Conservation (phyloP, 148 eudicot species). For the Cornus kousa region DNA sequence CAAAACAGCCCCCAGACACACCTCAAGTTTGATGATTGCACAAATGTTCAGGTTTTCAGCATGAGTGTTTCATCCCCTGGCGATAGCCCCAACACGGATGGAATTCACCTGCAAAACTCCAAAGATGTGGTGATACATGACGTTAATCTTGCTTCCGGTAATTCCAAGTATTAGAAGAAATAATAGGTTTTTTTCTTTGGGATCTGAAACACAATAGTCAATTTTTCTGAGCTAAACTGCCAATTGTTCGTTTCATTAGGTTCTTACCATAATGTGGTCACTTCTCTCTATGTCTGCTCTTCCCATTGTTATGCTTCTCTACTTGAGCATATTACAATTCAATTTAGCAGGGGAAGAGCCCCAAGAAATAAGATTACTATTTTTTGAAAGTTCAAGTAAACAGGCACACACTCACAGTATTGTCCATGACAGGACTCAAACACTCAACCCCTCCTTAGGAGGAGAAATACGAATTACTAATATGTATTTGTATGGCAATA, state of each 20-base stretch:
- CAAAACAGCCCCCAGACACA: constrained; percentile 33
- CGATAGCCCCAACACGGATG: constrained; percentile 41
- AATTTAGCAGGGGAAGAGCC: too few relatives aligned
- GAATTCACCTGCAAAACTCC: constrained; percentile 43
- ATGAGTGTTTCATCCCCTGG: constrained; percentile 35
- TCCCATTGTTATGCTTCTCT: too few relatives aligned
- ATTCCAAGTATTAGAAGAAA: neutral
- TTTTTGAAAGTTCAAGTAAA: neutral
- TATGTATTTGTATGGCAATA: neutral
- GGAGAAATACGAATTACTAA: neutral
- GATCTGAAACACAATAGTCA: neutral
- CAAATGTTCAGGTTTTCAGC: constrained; percentile 25
- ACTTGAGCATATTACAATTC: too few relatives aligned
- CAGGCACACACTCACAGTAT: too few relatives aligned
- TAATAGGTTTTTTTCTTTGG: neutral
- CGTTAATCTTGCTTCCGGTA: constrained; percentile 36
- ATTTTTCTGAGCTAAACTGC: too few relatives aligned
- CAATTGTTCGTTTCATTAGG: too few relatives aligned
- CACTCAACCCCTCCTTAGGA: too few relatives aligned
- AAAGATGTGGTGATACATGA: constrained; percentile 33
- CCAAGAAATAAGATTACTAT: too few relatives aligned
- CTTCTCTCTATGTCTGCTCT: too few relatives aligned
- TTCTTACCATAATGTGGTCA: too few relatives aligned
- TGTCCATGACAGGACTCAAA: too few relatives aligned
- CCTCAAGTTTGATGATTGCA: constrained; percentile 35